Conservation (phyloP, 2,329 filamentous ascomycete genomes). For the Trichophaea hybrida region DNA sequence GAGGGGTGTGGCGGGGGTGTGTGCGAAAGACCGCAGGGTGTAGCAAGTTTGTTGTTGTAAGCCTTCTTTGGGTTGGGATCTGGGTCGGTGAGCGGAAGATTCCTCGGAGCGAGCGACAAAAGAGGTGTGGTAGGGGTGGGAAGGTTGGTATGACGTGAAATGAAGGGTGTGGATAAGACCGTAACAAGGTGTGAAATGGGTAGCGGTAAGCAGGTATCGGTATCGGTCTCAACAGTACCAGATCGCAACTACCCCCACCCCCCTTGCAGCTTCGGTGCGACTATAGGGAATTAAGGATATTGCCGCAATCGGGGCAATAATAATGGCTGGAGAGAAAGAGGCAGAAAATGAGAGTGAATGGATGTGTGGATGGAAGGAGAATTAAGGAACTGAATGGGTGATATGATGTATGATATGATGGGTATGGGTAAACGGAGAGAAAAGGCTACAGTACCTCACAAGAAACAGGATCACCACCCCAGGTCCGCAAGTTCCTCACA, state of each 20-base stretch:
- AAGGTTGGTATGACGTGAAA: background rate
- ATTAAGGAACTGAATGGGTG: background rate
- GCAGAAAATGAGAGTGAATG: background rate
- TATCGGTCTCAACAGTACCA: background rate
- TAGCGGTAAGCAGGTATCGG: background rate
- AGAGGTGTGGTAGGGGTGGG: background rate
- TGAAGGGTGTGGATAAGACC: background rate
- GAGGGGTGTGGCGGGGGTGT: slow-evolving; percentile 14
- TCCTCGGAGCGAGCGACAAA: too few relatives aligned
- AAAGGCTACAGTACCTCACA: background rate
- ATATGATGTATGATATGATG: too few relatives aligned
- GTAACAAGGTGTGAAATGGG: too few relatives aligned
- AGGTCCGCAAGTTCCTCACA: too few relatives aligned
- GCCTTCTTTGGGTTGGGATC: slow-evolving; percentile 2
- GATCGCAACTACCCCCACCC: background rate
- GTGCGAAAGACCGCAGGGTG: slow-evolving; percentile 2
- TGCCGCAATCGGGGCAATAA: background rate
- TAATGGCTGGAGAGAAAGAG: background rate
- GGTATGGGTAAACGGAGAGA: background rate
- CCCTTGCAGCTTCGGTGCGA: background rate
- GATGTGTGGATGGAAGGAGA: background rate
- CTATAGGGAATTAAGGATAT: background rate
- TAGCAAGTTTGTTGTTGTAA: background rate
- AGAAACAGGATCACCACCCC: background rate
- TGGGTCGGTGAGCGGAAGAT: background rate